A percentile compares a stretch with the other conserved stretches of the same genome.
Conservation (phyloP, 257 asterid species). For the Cruciata laevipes region DNA sequence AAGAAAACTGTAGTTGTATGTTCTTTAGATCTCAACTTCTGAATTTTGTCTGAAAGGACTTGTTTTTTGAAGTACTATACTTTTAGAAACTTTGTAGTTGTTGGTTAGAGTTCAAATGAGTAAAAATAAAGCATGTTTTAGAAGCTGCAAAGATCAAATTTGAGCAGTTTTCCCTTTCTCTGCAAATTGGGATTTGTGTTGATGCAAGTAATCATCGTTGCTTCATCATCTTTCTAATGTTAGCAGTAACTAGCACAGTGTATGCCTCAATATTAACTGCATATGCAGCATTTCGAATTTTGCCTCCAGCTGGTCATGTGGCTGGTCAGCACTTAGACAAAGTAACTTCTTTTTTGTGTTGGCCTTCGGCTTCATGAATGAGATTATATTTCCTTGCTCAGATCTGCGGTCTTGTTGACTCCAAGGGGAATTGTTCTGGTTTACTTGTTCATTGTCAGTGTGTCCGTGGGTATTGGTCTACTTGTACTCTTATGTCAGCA, state of each 20-base stretch:
- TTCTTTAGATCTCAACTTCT: background rate
- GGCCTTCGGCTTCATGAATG: constrained; percentile 35
- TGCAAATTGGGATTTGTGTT: constrained; percentile 95
- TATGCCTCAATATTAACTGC: constrained; percentile 50
- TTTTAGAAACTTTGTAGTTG: background rate
- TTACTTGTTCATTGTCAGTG: constrained; percentile 66
- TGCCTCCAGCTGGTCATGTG: constrained; percentile 43
- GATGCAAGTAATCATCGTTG: constrained; percentile 75
- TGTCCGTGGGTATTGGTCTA: constrained; percentile 69
- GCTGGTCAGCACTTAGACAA: constrained; percentile 20
- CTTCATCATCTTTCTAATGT: constrained; percentile 72
- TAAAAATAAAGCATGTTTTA: background rate
- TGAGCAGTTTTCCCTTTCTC: constrained; percentile 13
- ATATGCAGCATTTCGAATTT: constrained; percentile 41
- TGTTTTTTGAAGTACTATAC: background rate
- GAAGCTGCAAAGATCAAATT: background rate
- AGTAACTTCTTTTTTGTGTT: constrained; percentile 22
- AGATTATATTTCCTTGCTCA: constrained; percentile 40
- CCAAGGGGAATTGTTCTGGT: constrained; percentile 71
- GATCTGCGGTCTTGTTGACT: constrained; percentile 54
- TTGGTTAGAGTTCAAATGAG: constrained; percentile 1
- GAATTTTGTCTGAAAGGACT: background rate
- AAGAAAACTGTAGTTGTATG: background rate
- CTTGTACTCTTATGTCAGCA: constrained; percentile 83
- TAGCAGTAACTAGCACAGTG: constrained; percentile 53